phyloP scores from a whole-genome alignment of 2,329 filamentous ascomycete genomes.

The Emydomyces testavorans region DNA sequence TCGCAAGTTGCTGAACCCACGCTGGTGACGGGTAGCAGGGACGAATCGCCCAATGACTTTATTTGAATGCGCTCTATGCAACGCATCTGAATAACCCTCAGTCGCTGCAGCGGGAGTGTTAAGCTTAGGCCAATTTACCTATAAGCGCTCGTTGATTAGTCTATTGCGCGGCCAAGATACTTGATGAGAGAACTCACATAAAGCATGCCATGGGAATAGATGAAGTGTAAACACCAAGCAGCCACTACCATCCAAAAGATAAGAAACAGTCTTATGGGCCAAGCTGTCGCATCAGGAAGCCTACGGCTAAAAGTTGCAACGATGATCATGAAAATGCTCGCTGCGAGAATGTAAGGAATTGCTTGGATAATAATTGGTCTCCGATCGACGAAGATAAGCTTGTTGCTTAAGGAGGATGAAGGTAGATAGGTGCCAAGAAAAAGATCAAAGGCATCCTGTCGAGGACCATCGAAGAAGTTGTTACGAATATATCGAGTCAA shows the following conservation, averaged over 20 bases:
- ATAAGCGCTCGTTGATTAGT: constrained; percentile 6
- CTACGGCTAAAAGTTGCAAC: constrained; percentile 62
- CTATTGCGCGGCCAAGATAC: background rate
- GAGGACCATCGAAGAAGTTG: constrained; percentile 87
- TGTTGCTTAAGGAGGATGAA: constrained; percentile 55
- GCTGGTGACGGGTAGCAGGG: constrained; percentile 52
- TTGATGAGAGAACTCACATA: constrained; percentile 56
- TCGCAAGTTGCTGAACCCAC: constrained; percentile 69
- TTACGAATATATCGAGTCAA: constrained; percentile 82
- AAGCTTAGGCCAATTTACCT: constrained; percentile 98
- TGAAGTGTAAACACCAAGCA: constrained; percentile 63
- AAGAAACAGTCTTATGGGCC: constrained; percentile 72
- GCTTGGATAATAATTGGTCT: constrained; percentile 80
- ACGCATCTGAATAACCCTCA: constrained; percentile 80
- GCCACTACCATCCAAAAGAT: constrained; percentile 63
- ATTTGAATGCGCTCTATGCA: constrained; percentile 71
- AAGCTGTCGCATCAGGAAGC: constrained; percentile 60
- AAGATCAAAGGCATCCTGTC: constrained; percentile 90
- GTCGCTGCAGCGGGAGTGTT: constrained; percentile 76
- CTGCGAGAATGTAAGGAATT: constrained; percentile 81
- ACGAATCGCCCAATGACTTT: constrained; percentile 67
- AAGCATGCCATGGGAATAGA: constrained; percentile 75
- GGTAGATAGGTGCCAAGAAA: constrained; percentile 83
- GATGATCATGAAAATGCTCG: constrained; percentile 72
- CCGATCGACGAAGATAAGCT: constrained; percentile 69